Base-by-base conservation (phyloP, 2,329 filamentous ascomycete species). In the Fonsecaea pedrosoi region DNA sequence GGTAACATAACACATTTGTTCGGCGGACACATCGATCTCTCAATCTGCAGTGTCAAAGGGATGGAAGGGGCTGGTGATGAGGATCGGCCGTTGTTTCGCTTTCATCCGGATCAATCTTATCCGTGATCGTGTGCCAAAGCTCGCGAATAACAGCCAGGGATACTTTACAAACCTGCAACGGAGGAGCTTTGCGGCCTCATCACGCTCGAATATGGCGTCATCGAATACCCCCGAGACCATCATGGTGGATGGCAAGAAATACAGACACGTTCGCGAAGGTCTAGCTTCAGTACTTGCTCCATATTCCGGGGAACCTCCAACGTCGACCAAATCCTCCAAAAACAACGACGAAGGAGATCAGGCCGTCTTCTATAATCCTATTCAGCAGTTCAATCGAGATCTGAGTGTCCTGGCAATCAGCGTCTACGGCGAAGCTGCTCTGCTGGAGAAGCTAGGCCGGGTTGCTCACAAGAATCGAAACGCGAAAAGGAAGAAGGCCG, bases 351-450 rank as follows among this genome's bases (percentile, higher is more conserved):
- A 87, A 72, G 83, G 88, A 45, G 86, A 89, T 72, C 90, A 94
- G 74, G 83, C 84, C 38, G 96, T 99, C 64, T 99, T 99, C 76
- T 99, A 99, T 85, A 99, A 99, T 74, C 94, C 95, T 0, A 97
- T 99, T 62, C 95, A 99, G 77, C 95, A 99, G 77, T 99, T 98
- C 84, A 99, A 99, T 79, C 90, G 96, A 55, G 95, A 99, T 77
- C 80, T 99, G 71, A 97, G 92, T 68, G 92, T 97, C 32, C 85
- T 99, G 13, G 92, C 92, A 0, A 97, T 99, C 78, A 92, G 92
- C 75, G 91, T 91, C 0, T 97, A 94, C 77, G 92, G 92, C 1
- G 89, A 95, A 72, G 88, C 92, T 74, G 74, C 79, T 37, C 73
- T 86, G 4, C 75, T 88, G 18, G 80, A 84, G 69, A 86, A 83